Evolutionary conservation across 1,139 yeast species (phyloP).

Genomic region (Pichia sp.): DNA sequence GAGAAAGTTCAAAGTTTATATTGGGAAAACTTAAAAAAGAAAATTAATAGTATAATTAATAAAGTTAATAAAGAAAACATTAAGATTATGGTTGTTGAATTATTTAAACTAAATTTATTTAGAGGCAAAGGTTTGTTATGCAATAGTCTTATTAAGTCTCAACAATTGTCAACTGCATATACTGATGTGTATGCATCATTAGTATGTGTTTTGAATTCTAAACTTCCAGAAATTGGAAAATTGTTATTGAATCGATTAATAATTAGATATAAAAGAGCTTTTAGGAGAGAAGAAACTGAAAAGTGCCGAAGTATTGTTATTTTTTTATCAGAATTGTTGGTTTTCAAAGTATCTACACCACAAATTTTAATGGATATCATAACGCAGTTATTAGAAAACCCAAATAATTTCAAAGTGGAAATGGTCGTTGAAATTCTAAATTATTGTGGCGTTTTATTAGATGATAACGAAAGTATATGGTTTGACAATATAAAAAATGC

Average conservation of each 20-base stretch:
- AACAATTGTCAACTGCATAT: conserved; percentile 31
- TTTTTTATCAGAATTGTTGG: conserved; percentile 59
- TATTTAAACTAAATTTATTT: conserved; percentile 49
- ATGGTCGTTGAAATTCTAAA: conserved; percentile 40
- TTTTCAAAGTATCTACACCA: conserved; percentile 61
- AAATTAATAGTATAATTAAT: conserved; percentile 44
- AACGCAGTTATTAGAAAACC: conserved; percentile 48
- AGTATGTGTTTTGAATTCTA: conserved; percentile 55
- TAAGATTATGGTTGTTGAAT: conserved; percentile 39
- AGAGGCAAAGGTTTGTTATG: conserved; percentile 59
- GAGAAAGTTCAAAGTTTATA: conserved; percentile 42
- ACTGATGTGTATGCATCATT: conserved; percentile 54
- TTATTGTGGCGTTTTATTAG: conserved; percentile 40
- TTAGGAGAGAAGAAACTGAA: conserved; percentile 41
- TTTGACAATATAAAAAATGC: conserved; percentile 53
- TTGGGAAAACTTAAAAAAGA: conserved; percentile 50
- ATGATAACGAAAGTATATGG: conserved; percentile 38
- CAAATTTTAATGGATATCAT: conserved; percentile 58
- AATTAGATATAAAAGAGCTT: conserved; percentile 54
- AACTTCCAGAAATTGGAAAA: conserved; percentile 66
- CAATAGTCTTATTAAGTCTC: conserved; percentile 52
- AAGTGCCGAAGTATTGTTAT: conserved; percentile 38
- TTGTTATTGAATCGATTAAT: conserved; percentile 49
- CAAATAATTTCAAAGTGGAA: conserved; percentile 49
- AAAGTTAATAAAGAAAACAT: conserved; percentile 43